Conservation (phyloP, 352 stramenopile species). For the Phytophthora macrochlamydospora region DNA sequence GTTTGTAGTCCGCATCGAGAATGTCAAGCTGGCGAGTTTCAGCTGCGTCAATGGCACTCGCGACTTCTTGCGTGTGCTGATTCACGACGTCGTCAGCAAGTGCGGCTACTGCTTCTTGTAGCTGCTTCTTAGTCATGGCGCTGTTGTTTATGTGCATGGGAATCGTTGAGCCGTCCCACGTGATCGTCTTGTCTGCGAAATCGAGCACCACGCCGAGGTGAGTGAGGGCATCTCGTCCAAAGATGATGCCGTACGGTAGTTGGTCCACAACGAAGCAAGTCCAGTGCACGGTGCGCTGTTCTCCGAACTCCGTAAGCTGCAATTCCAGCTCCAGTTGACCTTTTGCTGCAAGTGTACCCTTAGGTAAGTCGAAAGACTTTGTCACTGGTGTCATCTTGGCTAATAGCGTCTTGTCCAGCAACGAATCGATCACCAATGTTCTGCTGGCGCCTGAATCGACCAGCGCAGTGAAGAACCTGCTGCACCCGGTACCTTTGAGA, state of each 20-base stretch:
- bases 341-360: background rate
- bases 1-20: constrained; percentile 13
- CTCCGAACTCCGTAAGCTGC: constrained; percentile 10
- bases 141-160: background rate
- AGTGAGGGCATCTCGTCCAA: constrained; percentile 10
- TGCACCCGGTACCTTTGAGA: background rate
- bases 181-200: constrained; percentile 9
- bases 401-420: constrained; percentile 1
- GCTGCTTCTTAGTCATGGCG: background rate
- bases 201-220: constrained; percentile 8
- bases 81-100: background rate
- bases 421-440: background rate
- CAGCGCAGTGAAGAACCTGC: constrained; percentile 1
- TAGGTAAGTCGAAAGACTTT: background rate
- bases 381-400: background rate
- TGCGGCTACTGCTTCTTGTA: no score
- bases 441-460: constrained; percentile 3
- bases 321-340: background rate
- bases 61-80: background rate
- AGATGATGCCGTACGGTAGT: constrained; percentile 10
- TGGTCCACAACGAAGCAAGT: constrained; percentile 1
- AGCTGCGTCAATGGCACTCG: constrained; percentile 2
- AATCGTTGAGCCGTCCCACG: constrained; percentile 3
- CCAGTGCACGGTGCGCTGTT: constrained; percentile 7
- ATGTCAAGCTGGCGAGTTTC: constrained; percentile 13